These are phyloP conservation scores for Scheffersomyces ergatensis DNA, from an alignment of 805 yeast species.

Conservation along the genomic window DNA sequence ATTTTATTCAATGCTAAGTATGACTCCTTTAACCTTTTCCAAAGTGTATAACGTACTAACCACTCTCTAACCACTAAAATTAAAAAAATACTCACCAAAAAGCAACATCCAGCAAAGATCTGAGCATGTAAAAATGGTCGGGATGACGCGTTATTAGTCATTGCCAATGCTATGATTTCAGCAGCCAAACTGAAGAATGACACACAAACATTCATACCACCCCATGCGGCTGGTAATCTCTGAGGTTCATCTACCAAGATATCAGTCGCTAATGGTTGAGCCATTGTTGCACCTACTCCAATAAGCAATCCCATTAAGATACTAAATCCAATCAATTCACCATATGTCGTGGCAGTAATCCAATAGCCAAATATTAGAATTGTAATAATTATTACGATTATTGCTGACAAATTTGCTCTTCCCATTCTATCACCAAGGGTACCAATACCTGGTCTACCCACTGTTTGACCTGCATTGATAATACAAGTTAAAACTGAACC, in stretches of 20 bases:
- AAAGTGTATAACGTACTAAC: conserved; percentile 43
- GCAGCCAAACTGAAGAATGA: conserved; percentile 38
- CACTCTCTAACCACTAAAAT: conserved; percentile 51
- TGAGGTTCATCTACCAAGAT: conserved; percentile 13
- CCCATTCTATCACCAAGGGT: conserved; percentile 47
- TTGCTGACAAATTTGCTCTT: conserved; percentile 33
- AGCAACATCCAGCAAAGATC: conserved; percentile 54
- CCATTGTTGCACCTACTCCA: conserved; percentile 28
- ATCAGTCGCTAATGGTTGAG: conserved; percentile 24
- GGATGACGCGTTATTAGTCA: conserved; percentile 18
- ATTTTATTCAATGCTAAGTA: conserved; percentile 1
- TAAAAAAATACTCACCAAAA: conserved; percentile 40
- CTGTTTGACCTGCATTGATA: conserved; percentile 40
- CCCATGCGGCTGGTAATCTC: conserved; percentile 39
- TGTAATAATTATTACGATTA: conserved; percentile 18
- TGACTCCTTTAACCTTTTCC: conserved; percentile 8
- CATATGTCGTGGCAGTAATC: conserved; percentile 35
- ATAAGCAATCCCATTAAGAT: conserved; percentile 26
- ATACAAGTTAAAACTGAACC: conserved; percentile 32
- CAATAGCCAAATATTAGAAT: conserved; percentile 34
- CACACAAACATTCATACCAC: conserved; percentile 31
- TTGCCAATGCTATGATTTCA: conserved; percentile 55
- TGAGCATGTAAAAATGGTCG: conserved; percentile 59
- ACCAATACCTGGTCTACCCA: conserved; percentile 53
- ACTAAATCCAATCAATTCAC: conserved; percentile 26